Evolutionary conservation across 768 basidiomycete genomes (phyloP).

Genomic region (Kwoniella heveanensis): DNA sequence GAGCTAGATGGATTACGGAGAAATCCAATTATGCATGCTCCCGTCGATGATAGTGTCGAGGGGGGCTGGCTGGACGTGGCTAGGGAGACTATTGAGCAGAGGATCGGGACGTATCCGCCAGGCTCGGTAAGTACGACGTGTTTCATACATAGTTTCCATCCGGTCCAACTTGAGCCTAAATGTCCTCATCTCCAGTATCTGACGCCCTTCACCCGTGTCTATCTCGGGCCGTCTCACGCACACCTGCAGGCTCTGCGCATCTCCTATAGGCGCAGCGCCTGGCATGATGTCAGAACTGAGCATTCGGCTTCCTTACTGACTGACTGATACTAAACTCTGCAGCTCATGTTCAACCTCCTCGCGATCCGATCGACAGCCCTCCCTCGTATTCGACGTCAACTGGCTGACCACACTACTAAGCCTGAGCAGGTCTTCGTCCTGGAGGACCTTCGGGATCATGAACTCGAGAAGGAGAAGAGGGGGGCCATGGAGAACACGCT

Average conservation of each 20-base stretch:
- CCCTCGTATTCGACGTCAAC: slow-evolving; percentile 66
- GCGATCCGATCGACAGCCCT: slow-evolving; percentile 82
- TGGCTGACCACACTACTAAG: slow-evolving; percentile 58
- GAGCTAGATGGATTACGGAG: slow-evolving; percentile 90
- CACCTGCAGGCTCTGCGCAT: too few relatives aligned
- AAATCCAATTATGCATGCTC: slow-evolving; percentile 78
- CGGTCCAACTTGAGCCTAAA: too few relatives aligned
- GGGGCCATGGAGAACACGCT: slow-evolving; percentile 49
- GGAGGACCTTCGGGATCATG: slow-evolving; percentile 41
- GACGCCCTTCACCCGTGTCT: too few relatives aligned
- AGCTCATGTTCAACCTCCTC: slow-evolving; percentile 92
- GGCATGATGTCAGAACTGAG: too few relatives aligned
- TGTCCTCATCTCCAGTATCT: too few relatives aligned
- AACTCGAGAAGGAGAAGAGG: slow-evolving; percentile 35
- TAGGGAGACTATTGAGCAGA: slow-evolving; percentile 77
- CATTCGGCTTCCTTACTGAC: too few relatives aligned
- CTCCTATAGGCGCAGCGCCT: too few relatives aligned
- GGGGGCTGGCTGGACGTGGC: slow-evolving; percentile 83
- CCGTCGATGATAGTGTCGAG: slow-evolving; percentile 64
- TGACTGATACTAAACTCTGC: too few relatives aligned
- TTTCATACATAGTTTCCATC: too few relatives aligned
- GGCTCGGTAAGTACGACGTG: slow-evolving; percentile 70
- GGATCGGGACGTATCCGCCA: slow-evolving; percentile 86
- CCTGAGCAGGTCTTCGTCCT: slow-evolving; percentile 25
- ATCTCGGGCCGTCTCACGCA: too few relatives aligned